phyloP scores from a whole-genome alignment of 257 asterid species.

The Apocynum venetum region DNA sequence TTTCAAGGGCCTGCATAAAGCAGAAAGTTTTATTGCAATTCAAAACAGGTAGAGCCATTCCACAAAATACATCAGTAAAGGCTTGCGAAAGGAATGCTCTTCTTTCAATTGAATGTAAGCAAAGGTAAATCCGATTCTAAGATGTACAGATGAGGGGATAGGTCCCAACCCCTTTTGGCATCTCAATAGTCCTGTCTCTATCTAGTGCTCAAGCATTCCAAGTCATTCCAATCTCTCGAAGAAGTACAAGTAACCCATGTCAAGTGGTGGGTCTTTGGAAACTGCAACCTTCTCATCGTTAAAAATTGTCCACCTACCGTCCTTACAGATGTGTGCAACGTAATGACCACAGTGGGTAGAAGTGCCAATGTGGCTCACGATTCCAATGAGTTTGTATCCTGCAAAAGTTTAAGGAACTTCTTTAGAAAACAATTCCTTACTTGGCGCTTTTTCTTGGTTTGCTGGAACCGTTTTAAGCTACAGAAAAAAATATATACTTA shows the following conservation, averaged over 20 bases:
- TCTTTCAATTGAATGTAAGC: neutral
- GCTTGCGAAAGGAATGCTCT: neutral
- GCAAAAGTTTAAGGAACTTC: conserved; percentile 3
- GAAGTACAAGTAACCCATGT: conserved; percentile 94
- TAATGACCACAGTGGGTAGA: conserved; percentile 99
- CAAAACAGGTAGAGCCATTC: neutral
- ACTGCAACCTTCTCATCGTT: conserved; percentile 85
- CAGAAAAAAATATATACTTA: too few relatives aligned
- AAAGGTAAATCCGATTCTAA: neutral
- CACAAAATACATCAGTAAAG: neutral
- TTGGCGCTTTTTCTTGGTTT: neutral
- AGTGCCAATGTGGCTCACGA: conserved; percentile 93
- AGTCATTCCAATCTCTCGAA: conserved; percentile 62
- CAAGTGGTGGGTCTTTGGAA: conserved; percentile 77
- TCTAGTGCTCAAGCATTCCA: neutral
- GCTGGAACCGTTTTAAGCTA: neutral
- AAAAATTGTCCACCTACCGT: conserved; percentile 90
- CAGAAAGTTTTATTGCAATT: neutral
- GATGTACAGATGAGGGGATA: neutral
- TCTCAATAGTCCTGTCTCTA: neutral
- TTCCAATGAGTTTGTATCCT: conserved; percentile 77
- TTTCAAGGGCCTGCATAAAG: neutral
- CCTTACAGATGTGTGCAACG: conserved; percentile 82
- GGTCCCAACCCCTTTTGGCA: neutral
- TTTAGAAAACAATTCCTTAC: neutral